phyloP scores from a whole-genome alignment of 2,329 filamentous ascomycete species.

The Fusarium pseudocircinatum region DNA sequence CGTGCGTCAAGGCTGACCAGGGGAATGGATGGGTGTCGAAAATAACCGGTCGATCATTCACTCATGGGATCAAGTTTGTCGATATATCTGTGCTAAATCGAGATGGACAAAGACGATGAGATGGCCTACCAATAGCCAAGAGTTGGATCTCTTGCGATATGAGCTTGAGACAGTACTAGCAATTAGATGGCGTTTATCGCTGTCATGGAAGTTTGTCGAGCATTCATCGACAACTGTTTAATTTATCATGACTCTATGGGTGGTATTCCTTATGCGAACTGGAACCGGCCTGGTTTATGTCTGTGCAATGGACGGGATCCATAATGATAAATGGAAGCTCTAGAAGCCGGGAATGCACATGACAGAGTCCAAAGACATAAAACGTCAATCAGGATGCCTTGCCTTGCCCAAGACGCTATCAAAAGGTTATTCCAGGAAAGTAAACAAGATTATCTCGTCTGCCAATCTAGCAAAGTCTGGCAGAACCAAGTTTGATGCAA shows the following conservation, averaged over 20 bases:
- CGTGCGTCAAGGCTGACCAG: conserved; percentile 21
- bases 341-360: conserved; percentile 28
- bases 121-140: conserved; percentile 3
- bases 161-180: conserved; percentile 4
- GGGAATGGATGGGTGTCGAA: conserved; percentile 6
- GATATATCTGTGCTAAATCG: conserved; percentile 10
- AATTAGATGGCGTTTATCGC: neutral
- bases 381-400: neutral
- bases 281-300: conserved; percentile 32
- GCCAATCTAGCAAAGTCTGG: neutral
- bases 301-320: conserved; percentile 34
- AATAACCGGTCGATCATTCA: conserved; percentile 32
- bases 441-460: conserved; percentile 5
- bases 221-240: conserved; percentile 2
- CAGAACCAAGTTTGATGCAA: conserved; percentile 34
- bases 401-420: neutral
- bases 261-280: conserved; percentile 40
- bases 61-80: conserved; percentile 9
- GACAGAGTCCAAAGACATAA: conserved; percentile 1
- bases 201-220: neutral
- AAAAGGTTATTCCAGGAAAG: neutral
- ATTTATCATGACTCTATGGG: conserved; percentile 11
- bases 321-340: conserved; percentile 15
- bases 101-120: conserved; percentile 25
- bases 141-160: neutral